phyloP scores from a whole-genome alignment of 768 basidiomycete species.

The Dacryopinax primogenitus region DNA sequence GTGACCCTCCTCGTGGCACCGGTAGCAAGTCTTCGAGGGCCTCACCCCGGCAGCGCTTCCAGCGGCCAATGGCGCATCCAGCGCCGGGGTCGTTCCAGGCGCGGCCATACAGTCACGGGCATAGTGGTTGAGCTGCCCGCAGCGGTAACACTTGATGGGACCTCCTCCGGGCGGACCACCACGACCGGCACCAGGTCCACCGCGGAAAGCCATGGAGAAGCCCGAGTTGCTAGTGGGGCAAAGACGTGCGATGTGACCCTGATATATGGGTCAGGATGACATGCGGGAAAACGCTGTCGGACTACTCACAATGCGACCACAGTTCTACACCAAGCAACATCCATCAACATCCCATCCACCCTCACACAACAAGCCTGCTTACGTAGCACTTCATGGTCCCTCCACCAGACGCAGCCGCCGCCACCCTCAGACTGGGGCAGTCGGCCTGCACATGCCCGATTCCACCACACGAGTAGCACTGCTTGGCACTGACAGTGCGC shows the following conservation, averaged over 20 bases:
- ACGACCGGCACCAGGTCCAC: slow-evolving; percentile 33
- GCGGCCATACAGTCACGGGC: slow-evolving; percentile 70
- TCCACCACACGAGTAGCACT: slow-evolving; percentile 88
- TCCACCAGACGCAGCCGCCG: slow-evolving; percentile 37
- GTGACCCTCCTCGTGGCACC: slow-evolving; percentile 78
- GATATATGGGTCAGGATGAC: slow-evolving; percentile 42
- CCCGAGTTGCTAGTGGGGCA: slow-evolving; percentile 39
- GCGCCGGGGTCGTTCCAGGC: slow-evolving; percentile 41
- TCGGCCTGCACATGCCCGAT: slow-evolving; percentile 80
- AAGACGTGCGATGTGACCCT: slow-evolving; percentile 73
- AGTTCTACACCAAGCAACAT: slow-evolving; percentile 8
- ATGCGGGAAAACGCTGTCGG: slow-evolving; percentile 1
- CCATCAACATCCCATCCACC: not conserved
- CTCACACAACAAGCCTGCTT: slow-evolving; percentile 23
- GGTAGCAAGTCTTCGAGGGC: slow-evolving; percentile 74
- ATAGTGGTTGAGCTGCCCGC: slow-evolving; percentile 70
- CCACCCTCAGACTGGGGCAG: slow-evolving; percentile 61
- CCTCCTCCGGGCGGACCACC: slow-evolving; percentile 34
- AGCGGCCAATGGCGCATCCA: slow-evolving; percentile 34
- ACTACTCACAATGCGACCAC: slow-evolving; percentile 12
- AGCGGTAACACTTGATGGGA: slow-evolving; percentile 79
- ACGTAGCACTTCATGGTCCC: slow-evolving; percentile 67
- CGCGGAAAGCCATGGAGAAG: slow-evolving; percentile 26
- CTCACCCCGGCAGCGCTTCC: slow-evolving; percentile 33
- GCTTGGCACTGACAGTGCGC: slow-evolving; percentile 68